Conservation (phyloP, 768 basidiomycete species). For the Wakefieldia striispora region DNA sequence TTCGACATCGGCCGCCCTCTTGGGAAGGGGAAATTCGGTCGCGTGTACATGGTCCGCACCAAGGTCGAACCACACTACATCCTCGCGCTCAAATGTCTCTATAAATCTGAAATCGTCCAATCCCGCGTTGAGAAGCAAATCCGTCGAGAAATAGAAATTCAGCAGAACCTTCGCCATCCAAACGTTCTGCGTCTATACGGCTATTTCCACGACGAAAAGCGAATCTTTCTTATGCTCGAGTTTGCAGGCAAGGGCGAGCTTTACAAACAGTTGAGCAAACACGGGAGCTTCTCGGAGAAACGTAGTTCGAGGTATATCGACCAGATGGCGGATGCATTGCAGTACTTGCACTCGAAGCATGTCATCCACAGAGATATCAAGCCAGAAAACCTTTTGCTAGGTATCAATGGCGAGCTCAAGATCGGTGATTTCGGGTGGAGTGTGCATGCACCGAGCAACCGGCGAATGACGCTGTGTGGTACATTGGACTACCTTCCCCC, state of each 20-base stretch:
- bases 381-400: constrained; percentile 93
- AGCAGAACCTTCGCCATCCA: constrained; percentile 93
- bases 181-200: constrained; percentile 93
- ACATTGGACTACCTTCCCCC: constrained; percentile 97
- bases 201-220: constrained; percentile 97
- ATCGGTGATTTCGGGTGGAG: constrained; percentile 99
- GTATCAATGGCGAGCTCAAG: constrained; percentile 95
- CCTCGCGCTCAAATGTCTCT: constrained; percentile 93
- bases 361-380: constrained; percentile 99
- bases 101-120: constrained; percentile 93
- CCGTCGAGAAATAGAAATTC: constrained; percentile 96
- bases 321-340: constrained; percentile 96
- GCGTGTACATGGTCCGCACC: constrained; percentile 97
- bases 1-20: constrained; percentile 96
- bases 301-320: constrained; percentile 88
- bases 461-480: constrained; percentile 89
- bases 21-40: constrained; percentile 99
- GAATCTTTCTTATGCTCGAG: constrained; percentile 97
- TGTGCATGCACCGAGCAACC: constrained; percentile 90
- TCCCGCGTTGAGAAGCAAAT: constrained; percentile 95
- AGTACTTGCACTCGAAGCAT: constrained; percentile 91
- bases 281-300: constrained; percentile 85
- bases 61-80: constrained; percentile 87
- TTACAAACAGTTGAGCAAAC: constrained; percentile 90
- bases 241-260: constrained; percentile 97